A percentile compares a stretch with the other conserved stretches of the same genome.
Evolutionary conservation across 805 yeast species (phyloP).

Genomic region (Suhomyces emberorum): DNA sequence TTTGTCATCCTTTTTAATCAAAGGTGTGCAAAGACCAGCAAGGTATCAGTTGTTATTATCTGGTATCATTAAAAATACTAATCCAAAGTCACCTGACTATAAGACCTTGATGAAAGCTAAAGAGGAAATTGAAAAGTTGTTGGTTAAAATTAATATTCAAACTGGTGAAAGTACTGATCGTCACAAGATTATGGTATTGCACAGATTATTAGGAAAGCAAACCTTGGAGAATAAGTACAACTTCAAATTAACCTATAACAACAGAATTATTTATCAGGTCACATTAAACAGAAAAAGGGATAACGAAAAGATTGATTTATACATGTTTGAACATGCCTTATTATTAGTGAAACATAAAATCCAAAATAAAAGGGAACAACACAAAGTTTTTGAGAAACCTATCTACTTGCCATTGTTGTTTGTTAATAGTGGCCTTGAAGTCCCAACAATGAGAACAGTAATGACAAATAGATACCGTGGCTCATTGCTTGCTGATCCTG

Average conservation of each 20-base stretch:
- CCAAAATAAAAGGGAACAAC: slow-evolving; percentile 86
- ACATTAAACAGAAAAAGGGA: slow-evolving; percentile 65
- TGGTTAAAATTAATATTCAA: slow-evolving; percentile 77
- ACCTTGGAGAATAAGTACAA: slow-evolving; percentile 83
- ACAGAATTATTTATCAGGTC: slow-evolving; percentile 78
- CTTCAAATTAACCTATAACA: slow-evolving; percentile 77
- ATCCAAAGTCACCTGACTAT: slow-evolving; percentile 70
- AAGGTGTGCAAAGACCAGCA: slow-evolving; percentile 95
- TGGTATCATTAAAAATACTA: slow-evolving; percentile 80
- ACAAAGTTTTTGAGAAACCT: slow-evolving; percentile 86
- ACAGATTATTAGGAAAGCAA: slow-evolving; percentile 56
- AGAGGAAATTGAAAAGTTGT: slow-evolving; percentile 68
- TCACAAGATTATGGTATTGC: slow-evolving; percentile 78
- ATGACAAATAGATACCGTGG: slow-evolving; percentile 33
- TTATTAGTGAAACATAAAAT: slow-evolving; percentile 81
- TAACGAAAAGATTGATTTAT: slow-evolving; percentile 79
- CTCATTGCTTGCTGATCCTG: slow-evolving; percentile 35
- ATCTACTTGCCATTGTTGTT: slow-evolving; percentile 75
- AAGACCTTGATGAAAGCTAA: slow-evolving; percentile 68
- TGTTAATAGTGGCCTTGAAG: slow-evolving; percentile 74
- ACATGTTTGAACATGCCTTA: slow-evolving; percentile 83
- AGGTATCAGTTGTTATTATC: slow-evolving; percentile 82
- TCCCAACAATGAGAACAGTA: slow-evolving; percentile 54
- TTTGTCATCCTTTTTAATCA: slow-evolving; percentile 87
- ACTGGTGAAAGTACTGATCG: slow-evolving; percentile 94